Evolutionary conservation across 345 rosid species (phyloP), one percentile per base, ranked within the genome.

Genomic region (Dipteronia dyeriana): DNA sequence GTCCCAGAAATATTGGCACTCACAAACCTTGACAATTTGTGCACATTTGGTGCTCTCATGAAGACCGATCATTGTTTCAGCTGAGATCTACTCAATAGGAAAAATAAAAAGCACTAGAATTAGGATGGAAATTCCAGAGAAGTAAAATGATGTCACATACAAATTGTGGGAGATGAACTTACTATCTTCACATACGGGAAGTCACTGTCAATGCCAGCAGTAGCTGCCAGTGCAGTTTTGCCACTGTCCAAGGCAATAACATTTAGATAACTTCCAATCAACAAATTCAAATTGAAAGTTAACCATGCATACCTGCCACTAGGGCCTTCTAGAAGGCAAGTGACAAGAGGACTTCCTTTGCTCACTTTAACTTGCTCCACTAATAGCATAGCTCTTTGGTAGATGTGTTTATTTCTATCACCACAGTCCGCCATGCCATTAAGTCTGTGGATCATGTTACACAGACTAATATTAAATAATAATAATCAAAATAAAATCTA

Each of bases 301-400:
- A 65, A 54, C 10, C 66, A 60, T 34, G 64, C 45, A 64, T 87
- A 92, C 99, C 99, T 97, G 82, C 99, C 98, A 83, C 92, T 86
- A 47, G 91, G 84, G 31, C 99, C 99, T 88, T 97, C 98, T 59
- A 97, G 86, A 80, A 97, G 98, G 87, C 97, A 94, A 59, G 97
- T 91, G 66, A 97, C 86, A 62, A 94, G 95, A 73, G 97, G 97
- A 85, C 97, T 92, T 86, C 97, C 98, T 83, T 87, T 87, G 82
- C 99, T 94, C 78, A 88, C 98, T 94, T 97, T 97, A 67, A 94
- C 98, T 90, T 97, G 97, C 85, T 92, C 99, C 78, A 92, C 97
- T 34, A 92, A 81, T 66, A 91, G 84, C 94, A 94, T 90, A 64
- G 96, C 93, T 87, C 97, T 94, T 75, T 92, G 87, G 85, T 88